Percentiles rank a stretch among this genome's conserved stretches.
Evolutionary conservation across 176 grass and related monocot genomes (phyloP).

Genomic region (Oryza australiensis): DNA sequence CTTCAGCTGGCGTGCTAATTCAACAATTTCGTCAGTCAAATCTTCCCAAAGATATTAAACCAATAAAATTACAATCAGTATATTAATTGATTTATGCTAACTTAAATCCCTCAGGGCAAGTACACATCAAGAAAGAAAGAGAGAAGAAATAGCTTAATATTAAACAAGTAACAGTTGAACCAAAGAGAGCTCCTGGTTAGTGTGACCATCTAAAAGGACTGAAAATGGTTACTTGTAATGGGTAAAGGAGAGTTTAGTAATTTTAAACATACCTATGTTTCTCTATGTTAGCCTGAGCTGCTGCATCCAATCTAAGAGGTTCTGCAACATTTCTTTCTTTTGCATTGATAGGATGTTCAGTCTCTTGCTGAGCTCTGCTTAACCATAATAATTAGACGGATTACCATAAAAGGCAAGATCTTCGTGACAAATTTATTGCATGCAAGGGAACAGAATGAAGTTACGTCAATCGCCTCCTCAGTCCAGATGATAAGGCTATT

Average conservation of each 20-base stretch:
- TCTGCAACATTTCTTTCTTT: conserved; percentile 34
- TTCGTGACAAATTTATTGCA: background rate
- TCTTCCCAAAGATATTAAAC: conserved; percentile 33
- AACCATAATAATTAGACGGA: background rate
- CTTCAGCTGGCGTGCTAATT: conserved; percentile 63
- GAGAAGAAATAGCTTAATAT: background rate
- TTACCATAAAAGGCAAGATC: background rate
- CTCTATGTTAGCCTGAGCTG: conserved; percentile 44
- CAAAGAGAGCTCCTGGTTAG: background rate
- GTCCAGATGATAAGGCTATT: conserved; percentile 34
- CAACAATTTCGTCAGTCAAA: conserved; percentile 63
- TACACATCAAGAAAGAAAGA: background rate
- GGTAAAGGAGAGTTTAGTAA: background rate
- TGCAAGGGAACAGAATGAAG: background rate
- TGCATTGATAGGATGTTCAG: conserved; percentile 37
- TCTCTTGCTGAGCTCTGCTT: conserved; percentile 41
- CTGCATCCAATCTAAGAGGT: conserved; percentile 60
- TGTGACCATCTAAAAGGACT: background rate
- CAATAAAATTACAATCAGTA: background rate
- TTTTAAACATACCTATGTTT: conserved; percentile 54
- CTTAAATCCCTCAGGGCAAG: background rate
- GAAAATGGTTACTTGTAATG: background rate
- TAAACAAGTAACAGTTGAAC: background rate
- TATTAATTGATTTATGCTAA: background rate
- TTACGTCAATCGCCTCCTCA: conserved; percentile 61